A percentile compares a stretch with the other conserved stretches of the same genome.
phyloP scores from a whole-genome alignment of 2,329 filamentous ascomycete species.

The Incumbomyces lentus region DNA sequence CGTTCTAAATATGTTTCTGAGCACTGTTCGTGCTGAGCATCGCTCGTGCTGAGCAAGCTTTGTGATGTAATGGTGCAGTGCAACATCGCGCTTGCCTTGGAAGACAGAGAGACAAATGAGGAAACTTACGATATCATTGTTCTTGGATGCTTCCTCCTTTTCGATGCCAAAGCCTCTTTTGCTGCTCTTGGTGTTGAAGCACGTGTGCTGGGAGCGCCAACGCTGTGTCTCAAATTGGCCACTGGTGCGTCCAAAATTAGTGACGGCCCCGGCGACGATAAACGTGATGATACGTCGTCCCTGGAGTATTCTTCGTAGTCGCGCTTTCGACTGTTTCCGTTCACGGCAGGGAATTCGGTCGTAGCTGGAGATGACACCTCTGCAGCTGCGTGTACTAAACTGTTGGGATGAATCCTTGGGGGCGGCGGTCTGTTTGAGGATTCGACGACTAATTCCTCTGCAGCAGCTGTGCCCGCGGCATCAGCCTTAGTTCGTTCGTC shows the following conservation, averaged over 20 bases:
- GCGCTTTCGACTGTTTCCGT: constrained; percentile 19
- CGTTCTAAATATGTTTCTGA: too few relatives aligned
- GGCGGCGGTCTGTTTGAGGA: constrained; percentile 8
- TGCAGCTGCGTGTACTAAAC: constrained; percentile 15
- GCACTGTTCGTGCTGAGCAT: too few relatives aligned
- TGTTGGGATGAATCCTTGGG: constrained; percentile 18
- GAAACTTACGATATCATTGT: constrained; percentile 52
- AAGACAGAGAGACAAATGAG: neutral
- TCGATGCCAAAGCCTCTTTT: neutral
- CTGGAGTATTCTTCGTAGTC: constrained; percentile 18
- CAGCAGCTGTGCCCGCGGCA: too few relatives aligned
- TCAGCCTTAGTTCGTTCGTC: constrained; percentile 11
- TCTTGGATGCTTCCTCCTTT: constrained; percentile 47
- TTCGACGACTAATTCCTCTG: neutral
- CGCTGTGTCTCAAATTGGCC: constrained; percentile 52
- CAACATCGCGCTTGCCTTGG: too few relatives aligned
- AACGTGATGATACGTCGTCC: constrained; percentile 21
- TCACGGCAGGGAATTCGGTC: constrained; percentile 30
- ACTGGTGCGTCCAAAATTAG: constrained; percentile 24
- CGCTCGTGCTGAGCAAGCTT: too few relatives aligned
- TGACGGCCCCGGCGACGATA: constrained; percentile 20
- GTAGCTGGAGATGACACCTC: constrained; percentile 27
- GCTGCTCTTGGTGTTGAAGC: constrained; percentile 29
- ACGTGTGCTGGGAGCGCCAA: constrained; percentile 9
- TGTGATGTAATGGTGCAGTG: too few relatives aligned